A percentile compares a stretch with the other conserved stretches of the same genome.
Conservation (phyloP, 2,329 filamentous ascomycete species). For the Chaetomium globosum region DNA sequence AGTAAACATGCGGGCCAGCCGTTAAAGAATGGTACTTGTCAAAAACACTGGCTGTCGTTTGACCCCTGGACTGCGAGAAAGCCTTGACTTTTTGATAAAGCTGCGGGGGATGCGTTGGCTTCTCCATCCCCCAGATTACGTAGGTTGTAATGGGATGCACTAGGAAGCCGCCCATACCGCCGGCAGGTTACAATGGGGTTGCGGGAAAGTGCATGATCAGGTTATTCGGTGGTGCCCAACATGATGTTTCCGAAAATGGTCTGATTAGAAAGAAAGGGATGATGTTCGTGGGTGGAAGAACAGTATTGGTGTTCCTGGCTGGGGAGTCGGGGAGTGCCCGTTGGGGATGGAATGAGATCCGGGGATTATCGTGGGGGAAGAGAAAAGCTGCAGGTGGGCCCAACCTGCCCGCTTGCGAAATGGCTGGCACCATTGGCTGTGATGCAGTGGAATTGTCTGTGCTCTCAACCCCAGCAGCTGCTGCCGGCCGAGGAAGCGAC, state of each 20-base stretch:
- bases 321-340: not conserved
- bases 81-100: not conserved
- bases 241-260: not conserved
- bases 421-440: not conserved
- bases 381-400: not conserved
- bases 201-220: not conserved
- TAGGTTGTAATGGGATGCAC: not conserved
- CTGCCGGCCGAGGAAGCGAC: slow-evolving; percentile 3
- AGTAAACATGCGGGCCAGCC: slow-evolving; percentile 1
- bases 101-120: not conserved
- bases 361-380: not conserved
- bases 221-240: not conserved
- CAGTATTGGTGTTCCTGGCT: not conserved
- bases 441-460: not conserved
- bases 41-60: not conserved
- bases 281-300: not conserved
- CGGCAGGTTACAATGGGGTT: not conserved
- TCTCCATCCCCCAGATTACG: not conserved
- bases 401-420: not conserved
- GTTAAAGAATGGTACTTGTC: not conserved
- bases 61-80: not conserved
- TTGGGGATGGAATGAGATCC: too few species aligned
- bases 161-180: not conserved
- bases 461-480: not conserved
- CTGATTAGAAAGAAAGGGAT: not conserved